Percentiles rank a stretch among this genome's conserved stretches.
Conservation (phyloP, 2,329 filamentous ascomycete species). For the Phialemonium atrogriseum region DNA sequence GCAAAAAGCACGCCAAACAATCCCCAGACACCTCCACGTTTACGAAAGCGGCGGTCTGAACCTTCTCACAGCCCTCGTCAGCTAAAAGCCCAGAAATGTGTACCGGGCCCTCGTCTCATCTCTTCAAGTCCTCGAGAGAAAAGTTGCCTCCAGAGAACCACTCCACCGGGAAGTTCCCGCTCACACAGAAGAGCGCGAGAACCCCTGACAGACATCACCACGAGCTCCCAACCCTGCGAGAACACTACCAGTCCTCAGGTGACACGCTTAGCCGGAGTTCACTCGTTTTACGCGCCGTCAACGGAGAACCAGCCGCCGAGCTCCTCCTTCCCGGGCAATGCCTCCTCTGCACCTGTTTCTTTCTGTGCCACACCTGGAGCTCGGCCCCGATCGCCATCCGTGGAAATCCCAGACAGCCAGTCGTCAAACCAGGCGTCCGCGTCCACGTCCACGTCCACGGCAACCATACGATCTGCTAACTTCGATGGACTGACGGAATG, state of each 20-base stretch:
- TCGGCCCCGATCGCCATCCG: background rate
- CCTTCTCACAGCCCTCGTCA: too few relatives aligned
- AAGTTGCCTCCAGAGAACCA: too few relatives aligned
- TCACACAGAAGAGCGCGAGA: too few relatives aligned
- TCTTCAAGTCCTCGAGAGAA: too few relatives aligned
- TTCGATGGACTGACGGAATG: too few relatives aligned
- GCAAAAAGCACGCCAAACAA: too few relatives aligned
- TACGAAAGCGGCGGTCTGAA: too few relatives aligned
- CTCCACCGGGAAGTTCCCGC: too few relatives aligned
- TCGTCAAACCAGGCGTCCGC: background rate
- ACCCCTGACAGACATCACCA: slow-evolving; percentile 1
- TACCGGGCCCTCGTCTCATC: too few relatives aligned
- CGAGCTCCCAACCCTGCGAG: slow-evolving; percentile 1
- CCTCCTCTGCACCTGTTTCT: background rate
- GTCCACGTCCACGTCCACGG: background rate
- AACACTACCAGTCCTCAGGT: background rate
- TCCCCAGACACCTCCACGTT: too few relatives aligned
- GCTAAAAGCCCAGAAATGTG: too few relatives aligned
- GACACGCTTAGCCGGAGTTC: background rate
- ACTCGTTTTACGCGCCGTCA: slow-evolving; percentile 1
- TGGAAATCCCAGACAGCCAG: background rate
- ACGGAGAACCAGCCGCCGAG: background rate
- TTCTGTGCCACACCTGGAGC: background rate
- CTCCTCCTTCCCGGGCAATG: background rate
- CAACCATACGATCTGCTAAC: too few relatives aligned